phyloP scores from a whole-genome alignment of 2,329 filamentous ascomycete species.

The Epichloe typhina region DNA sequence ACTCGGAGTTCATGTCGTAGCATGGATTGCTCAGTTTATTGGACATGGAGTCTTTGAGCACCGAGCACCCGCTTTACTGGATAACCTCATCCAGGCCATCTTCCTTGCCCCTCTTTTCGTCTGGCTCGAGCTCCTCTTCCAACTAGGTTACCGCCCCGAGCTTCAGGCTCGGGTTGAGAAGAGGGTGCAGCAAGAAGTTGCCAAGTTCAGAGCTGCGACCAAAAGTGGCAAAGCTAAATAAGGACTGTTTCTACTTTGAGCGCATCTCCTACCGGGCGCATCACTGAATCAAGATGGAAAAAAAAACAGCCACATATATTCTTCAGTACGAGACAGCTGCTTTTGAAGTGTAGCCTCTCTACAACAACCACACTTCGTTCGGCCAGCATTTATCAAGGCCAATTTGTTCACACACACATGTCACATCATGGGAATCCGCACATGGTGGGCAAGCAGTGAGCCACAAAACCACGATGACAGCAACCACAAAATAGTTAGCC shows the following conservation, averaged over 20 bases:
- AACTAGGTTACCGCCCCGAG: conserved; percentile 78
- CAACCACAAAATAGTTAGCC: background rate
- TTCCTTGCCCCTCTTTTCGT: conserved; percentile 94
- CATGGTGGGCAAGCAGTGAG: background rate
- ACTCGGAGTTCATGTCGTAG: conserved; percentile 53
- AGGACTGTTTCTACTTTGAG: conserved; percentile 2
- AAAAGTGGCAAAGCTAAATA: conserved; percentile 39
- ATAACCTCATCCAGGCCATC: conserved; percentile 83
- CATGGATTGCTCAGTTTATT: conserved; percentile 82
- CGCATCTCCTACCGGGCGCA: background rate
- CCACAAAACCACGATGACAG: background rate
- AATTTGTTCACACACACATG: background rate
- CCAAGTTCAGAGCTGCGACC: conserved; percentile 54
- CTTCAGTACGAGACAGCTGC: background rate
- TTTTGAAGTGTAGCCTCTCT: background rate
- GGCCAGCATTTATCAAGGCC: background rate
- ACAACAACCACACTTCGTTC: background rate
- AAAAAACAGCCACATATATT: background rate
- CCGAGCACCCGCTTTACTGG: conserved; percentile 74
- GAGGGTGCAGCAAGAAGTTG: conserved; percentile 61
- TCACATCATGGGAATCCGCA: no score
- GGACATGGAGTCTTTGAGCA: conserved; percentile 85
- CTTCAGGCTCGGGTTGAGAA: conserved; percentile 70
- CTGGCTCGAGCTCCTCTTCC: conserved; percentile 90
- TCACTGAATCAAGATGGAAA: background rate